Conservation (phyloP, 164 flowering plant genomes). For the Vitis riparia region DNA sequence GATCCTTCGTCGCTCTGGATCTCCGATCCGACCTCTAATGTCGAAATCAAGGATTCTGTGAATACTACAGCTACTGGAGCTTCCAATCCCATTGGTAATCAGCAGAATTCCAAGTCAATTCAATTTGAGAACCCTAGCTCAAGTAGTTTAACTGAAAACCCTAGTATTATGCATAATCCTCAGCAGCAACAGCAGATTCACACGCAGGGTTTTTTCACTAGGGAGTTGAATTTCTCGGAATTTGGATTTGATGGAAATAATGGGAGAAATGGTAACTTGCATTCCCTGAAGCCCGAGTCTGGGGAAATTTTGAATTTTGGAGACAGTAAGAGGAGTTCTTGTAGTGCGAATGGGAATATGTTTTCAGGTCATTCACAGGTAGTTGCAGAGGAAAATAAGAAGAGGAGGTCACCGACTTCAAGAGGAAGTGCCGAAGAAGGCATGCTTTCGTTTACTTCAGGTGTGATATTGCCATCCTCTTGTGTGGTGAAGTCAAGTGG, state of each 20-base stretch:
- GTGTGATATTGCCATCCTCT: conserved; percentile 54
- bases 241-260: conserved; percentile 42
- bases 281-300: conserved; percentile 60
- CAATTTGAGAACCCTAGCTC: conserved; percentile 42
- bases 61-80: neutral
- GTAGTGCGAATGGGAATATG: conserved; percentile 29
- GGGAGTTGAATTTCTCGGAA: conserved; percentile 63
- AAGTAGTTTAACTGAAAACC: conserved; percentile 6
- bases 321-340: conserved; percentile 49
- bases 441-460: conserved; percentile 73
- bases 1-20: conserved; percentile 77
- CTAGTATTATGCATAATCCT: conserved; percentile 1
- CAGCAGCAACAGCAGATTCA: conserved; percentile 23
- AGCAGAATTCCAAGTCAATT: conserved; percentile 29
- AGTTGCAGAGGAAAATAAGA: conserved; percentile 40
- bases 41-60: conserved; percentile 35
- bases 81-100: conserved; percentile 6
- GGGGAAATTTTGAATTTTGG: conserved; percentile 84
- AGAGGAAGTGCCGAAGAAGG: conserved; percentile 73
- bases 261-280: conserved; percentile 22
- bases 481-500: conserved; percentile 37
- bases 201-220: conserved; percentile 34
- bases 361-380: conserved; percentile 37
- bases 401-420: conserved; percentile 45
- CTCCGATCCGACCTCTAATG: conserved; percentile 47